Evolutionary conservation across 2,329 filamentous ascomycete genomes (phyloP), one percentile per base, ranked within the genome.

Genomic region (Fusarium annulatum): DNA sequence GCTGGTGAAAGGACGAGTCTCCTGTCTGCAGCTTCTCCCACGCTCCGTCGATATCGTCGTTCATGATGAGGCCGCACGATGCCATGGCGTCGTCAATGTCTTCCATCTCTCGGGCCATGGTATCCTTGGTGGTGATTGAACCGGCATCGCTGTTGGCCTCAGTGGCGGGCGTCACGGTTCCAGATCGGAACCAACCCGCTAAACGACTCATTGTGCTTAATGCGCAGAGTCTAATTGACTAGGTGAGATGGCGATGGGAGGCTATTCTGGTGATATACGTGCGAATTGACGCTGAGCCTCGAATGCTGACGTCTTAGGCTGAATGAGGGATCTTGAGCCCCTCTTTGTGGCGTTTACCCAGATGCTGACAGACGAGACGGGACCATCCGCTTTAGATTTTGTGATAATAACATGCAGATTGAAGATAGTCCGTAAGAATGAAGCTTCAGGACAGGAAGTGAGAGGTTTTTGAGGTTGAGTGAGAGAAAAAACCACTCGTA

Each of bases 41-140:
- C 10, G 96, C 96, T 43, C 90, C 91, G 41, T 94, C 93, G 68
- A 98, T 92, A 83, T 98, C 94, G 83, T 97, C 95, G 79, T 96
- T 92, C 87, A 97, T 92, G 76, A 97, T 94, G 64, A 93, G 85
- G 14, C 88, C 87, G 9, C 92, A 90, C 43, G 93, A 92, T 81
- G 79, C 81, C 84, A 92, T 88, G 72, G 90, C 91, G 75, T 89
- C 86, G 73, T 87, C 83, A 74, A 93, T 86, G 77, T 91, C 85
- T 46, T 83, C 82, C 70, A 87, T 83, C 78, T 90, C 87, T 62
- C 84, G 81, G 33, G 82, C 83, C 42, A 80, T 71, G 28, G 80
- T 79, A 12, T 75, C 78, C 14, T 70, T 69, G 21, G 74, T 67
- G 7, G 75, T 70, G 38, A 74, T 58, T 7, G 77, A 75, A n/a